These are phyloP conservation scores for Eucalyptus fibrosa DNA, from an alignment of 345 rosid genomes.

Conservation along the genomic window DNA sequence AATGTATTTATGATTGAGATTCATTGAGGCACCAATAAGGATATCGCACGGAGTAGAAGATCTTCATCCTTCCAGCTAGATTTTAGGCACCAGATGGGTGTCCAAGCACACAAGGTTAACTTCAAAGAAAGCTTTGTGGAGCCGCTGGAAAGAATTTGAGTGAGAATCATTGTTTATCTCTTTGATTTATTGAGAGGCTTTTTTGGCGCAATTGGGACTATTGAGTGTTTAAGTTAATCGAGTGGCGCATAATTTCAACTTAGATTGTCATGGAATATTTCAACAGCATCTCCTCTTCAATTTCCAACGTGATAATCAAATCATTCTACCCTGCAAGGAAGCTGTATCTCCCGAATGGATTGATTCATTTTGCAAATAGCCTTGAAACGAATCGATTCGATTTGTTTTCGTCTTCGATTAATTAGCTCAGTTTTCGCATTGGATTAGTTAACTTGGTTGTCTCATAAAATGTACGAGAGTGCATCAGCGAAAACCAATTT, in stretches of 20 bases:
- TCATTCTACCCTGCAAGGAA: not conserved
- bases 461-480: not conserved
- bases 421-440: not conserved
- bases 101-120: not conserved
- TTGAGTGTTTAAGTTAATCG: not conserved
- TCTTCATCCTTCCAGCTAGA: not conserved
- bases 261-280: not conserved
- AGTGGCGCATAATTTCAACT: not conserved
- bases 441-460: not conserved
- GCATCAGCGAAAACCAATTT: accelerated
- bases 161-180: not conserved
- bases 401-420: not conserved
- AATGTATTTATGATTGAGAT: not conserved
- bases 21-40: not conserved
- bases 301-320: not conserved
- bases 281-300: not conserved
- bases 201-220: not conserved
- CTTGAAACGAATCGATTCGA: not conserved
- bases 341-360: accelerated
- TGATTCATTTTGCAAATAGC: not conserved
- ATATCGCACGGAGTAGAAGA: not conserved
- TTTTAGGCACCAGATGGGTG: too few relatives aligned
- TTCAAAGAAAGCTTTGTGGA: not conserved
- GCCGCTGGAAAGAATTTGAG: not conserved
- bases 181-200: not conserved